phyloP scores from a whole-genome alignment of 768 basidiomycete species.

The Boletus subcaerulescens region DNA sequence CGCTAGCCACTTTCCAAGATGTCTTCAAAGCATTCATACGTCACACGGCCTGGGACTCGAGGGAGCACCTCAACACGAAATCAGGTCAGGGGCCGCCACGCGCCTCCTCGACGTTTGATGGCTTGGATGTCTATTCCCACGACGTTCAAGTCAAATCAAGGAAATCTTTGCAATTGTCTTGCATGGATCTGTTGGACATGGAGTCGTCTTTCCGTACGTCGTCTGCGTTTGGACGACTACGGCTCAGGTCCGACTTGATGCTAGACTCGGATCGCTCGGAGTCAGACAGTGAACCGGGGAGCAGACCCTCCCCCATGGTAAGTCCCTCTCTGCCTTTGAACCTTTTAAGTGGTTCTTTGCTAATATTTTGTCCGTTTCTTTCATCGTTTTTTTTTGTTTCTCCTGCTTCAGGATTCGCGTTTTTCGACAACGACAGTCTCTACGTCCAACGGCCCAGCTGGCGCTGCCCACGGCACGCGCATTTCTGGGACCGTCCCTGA shows the following conservation, averaged over 20 bases:
- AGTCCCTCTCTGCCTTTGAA: not conserved
- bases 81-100: constrained; percentile 12
- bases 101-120: constrained; percentile 32
- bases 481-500: constrained; percentile 1
- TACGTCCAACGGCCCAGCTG: constrained; percentile 24
- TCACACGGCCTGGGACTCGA: constrained; percentile 20
- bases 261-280: constrained; percentile 15
- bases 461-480: not conserved
- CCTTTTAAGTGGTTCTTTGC: not conserved
- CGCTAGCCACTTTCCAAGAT: constrained; percentile 28
- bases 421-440: constrained; percentile 36
- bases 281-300: constrained; percentile 11
- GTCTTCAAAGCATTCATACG: constrained; percentile 28
- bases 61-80: constrained; percentile 17
- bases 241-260: constrained; percentile 22
- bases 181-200: constrained; percentile 20
- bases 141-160: constrained; percentile 17
- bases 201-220: constrained; percentile 15
- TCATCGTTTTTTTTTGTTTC: not conserved
- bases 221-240: constrained; percentile 12
- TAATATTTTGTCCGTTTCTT: not conserved
- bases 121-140: constrained; percentile 30
- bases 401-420: constrained; percentile 28
- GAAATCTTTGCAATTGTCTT: constrained; percentile 21
- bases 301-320: constrained; percentile 13